Evolutionary conservation across 2,329 filamentous ascomycete species (phyloP).

Genomic region (Trichoderma semiorbis): DNA sequence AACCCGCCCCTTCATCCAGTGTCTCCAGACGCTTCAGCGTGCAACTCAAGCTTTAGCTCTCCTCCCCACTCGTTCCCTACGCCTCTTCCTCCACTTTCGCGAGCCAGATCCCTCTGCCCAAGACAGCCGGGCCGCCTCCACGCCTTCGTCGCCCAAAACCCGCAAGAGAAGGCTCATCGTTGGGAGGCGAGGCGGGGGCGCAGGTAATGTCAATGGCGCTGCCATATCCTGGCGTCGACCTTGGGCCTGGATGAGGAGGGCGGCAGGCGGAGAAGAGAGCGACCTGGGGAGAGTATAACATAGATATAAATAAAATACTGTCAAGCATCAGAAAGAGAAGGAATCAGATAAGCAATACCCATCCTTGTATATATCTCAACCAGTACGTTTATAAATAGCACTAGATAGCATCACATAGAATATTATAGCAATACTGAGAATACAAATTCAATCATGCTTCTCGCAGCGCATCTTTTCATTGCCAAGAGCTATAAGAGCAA

Average conservation of each 20-base stretch:
- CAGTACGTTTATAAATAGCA: not conserved
- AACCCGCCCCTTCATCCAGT: conserved; percentile 36
- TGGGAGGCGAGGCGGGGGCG: conserved; percentile 8
- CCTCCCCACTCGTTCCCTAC: not conserved
- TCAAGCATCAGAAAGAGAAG: not conserved
- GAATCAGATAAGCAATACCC: not conserved
- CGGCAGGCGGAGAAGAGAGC: not conserved
- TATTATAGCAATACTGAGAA: not conserved
- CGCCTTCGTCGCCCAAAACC: conserved; percentile 2
- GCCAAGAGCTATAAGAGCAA: not conserved
- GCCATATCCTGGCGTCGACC: not conserved
- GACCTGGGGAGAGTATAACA: conserved; percentile 13
- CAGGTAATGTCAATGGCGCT: not conserved
- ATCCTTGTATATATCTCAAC: not conserved
- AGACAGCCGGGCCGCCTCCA: not conserved
- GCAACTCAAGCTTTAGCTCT: not conserved
- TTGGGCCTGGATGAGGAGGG: conserved; percentile 11
- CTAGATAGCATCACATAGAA: not conserved
- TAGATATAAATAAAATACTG: not conserved
- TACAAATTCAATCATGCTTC: not conserved
- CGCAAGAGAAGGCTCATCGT: conserved; percentile 23
- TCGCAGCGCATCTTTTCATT: not conserved
- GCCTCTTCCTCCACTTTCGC: not conserved
- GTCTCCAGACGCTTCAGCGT: conserved; percentile 23
- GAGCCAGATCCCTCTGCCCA: not conserved